Evolutionary conservation across 2,329 filamentous ascomycete genomes (phyloP), one percentile per base, ranked within the genome.

Genomic region (Sporothrix phasma): DNA sequence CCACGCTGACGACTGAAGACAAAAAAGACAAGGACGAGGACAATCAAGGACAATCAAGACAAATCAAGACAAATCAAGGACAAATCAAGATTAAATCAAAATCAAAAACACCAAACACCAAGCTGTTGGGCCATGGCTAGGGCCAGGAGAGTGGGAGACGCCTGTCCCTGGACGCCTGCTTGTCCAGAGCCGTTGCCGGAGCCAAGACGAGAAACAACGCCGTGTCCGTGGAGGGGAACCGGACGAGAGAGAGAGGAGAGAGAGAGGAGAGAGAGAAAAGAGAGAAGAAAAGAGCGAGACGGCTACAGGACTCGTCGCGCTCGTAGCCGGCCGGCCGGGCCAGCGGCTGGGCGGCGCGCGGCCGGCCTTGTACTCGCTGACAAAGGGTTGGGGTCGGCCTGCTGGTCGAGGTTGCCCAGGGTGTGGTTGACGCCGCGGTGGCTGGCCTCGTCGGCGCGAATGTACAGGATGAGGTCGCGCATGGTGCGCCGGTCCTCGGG

Each of bases 381-480:
- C 88, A 72, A 94, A 99, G 2, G 94, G 72, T 99, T 99, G 1
- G 93, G 92, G 72, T 99, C 94, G 39, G 86, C 81, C 61, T 84
- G 86, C 73, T 94, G 91, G 69, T 96, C 80, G 65, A 99, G 79
- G 73, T 97, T 97, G 61, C 89, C 86, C 47, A 99, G 77, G 0
- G 94, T 97, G 74, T 99, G 94, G 76, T 99, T 97, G 70, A 97
- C 93, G 72, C 96, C 94, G 39, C 94, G 83, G 72, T 96, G 92
- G 73, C 90, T 89, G 3, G 90, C 90, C 75, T 96, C 92, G 72
- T 76, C 73, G 3, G 70, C 70, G 92, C 92, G 84, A 69, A 97
- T 89, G 74, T 97, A 97, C 60, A 94, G 77, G 61, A 97, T 81
- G 66, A 97, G 76, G 72, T 97, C 91, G 70, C 82, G 84, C 90